Evolutionary conservation across 257 asterid genomes (phyloP).

Genomic region (Petunia secreta): DNA sequence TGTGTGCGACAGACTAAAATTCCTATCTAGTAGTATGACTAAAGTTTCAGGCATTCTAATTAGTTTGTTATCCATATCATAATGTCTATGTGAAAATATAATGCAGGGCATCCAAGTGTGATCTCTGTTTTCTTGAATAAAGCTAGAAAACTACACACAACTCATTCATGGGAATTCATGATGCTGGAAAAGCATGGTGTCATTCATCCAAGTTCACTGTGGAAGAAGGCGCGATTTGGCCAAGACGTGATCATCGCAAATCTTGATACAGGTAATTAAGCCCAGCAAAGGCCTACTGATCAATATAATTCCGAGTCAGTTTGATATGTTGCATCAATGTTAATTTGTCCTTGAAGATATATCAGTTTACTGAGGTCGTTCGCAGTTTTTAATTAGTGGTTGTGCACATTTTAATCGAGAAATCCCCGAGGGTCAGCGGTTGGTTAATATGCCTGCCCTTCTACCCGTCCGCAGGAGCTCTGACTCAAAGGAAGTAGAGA

Average conservation of each 20-base stretch:
- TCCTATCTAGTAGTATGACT: background rate
- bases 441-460: too few species aligned
- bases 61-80: background rate
- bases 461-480: too few species aligned
- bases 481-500: too few species aligned
- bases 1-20: background rate
- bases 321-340: background rate
- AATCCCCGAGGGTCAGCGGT: too few species aligned
- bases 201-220: constrained; percentile 43
- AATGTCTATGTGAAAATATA: background rate
- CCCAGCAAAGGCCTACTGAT: background rate
- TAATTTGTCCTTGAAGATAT: too few species aligned
- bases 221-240: constrained; percentile 67
- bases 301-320: background rate
- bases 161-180: constrained; percentile 80
- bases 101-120: constrained; percentile 62
- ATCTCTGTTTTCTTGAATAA: constrained; percentile 58
- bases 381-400: too few species aligned
- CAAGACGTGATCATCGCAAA: constrained; percentile 64
- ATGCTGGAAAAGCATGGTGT: constrained; percentile 47
- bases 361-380: too few species aligned
- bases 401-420: too few species aligned
- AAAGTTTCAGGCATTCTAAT: background rate
- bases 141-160: constrained; percentile 63
- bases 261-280: constrained; percentile 61